A percentile compares a stretch with the other conserved stretches of the same genome.
phyloP scores from a whole-genome alignment of 352 stramenopile species.

The Phytophthora uliginosa region DNA sequence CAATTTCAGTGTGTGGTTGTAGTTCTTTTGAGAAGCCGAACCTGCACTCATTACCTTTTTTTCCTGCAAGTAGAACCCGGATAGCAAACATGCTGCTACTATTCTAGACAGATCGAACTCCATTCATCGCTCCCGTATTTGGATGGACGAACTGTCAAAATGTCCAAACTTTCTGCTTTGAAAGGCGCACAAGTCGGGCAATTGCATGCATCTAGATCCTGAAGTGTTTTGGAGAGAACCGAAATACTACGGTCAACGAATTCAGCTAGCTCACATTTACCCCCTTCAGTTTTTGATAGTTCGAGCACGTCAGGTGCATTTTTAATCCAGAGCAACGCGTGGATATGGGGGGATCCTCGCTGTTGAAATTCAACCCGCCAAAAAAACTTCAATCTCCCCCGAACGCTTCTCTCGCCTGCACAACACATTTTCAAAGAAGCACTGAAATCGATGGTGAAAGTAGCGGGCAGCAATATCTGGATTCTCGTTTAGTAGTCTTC shows the following conservation, averaged over 20 bases:
- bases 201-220: background rate
- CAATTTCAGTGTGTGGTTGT: background rate
- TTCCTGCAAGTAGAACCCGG: constrained; percentile 12
- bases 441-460: constrained; percentile 33
- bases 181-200: constrained; percentile 1
- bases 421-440: constrained; percentile 23
- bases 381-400: constrained; percentile 26
- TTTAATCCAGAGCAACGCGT: constrained; percentile 31
- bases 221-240: background rate
- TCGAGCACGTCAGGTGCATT: constrained; percentile 19
- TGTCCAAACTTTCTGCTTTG: background rate
- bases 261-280: background rate
- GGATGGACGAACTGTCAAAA: background rate
- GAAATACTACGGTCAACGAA: constrained; percentile 18
- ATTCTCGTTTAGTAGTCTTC: constrained; percentile 25
- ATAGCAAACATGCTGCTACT: constrained; percentile 24
- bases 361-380: constrained; percentile 36
- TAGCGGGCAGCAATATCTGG: constrained; percentile 31
- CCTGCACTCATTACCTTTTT: constrained; percentile 4
- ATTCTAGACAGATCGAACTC: constrained; percentile 18
- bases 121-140: background rate
- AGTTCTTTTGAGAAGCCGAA: constrained; percentile 21
- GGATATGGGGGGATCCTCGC: constrained; percentile 28
- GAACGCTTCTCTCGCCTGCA: background rate
- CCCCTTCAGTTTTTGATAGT: constrained; percentile 2